Percentiles rank a stretch among this genome's conserved stretches.
Evolutionary conservation across 2,329 filamentous ascomycete genomes (phyloP).

Genomic region (Sporothrix brunneoviolacea): DNA sequence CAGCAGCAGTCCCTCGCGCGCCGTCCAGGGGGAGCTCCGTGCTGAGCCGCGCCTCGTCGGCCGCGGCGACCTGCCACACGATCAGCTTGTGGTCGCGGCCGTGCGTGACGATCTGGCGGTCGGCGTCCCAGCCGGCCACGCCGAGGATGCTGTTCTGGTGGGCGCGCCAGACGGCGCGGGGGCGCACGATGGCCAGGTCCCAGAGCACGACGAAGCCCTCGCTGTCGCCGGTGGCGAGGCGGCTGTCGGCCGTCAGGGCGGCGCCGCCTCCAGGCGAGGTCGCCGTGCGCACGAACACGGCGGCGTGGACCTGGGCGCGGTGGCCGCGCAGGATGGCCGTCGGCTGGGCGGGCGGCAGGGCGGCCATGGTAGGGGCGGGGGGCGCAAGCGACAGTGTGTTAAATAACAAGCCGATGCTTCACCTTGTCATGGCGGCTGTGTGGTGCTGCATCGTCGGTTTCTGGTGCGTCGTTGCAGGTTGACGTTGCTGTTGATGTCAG

Average conservation of each 20-base stretch:
- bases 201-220: constrained; percentile 85
- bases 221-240: constrained; percentile 79
- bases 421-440: too few species aligned
- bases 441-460: too few species aligned
- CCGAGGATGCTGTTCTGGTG: constrained; percentile 74
- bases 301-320: constrained; percentile 55
- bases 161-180: constrained; percentile 78
- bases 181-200: constrained; percentile 74
- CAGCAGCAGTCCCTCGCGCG: neutral
- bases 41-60: constrained; percentile 59
- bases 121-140: constrained; percentile 58
- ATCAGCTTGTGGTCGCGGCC: constrained; percentile 75
- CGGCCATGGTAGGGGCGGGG: constrained; percentile 12
- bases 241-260: constrained; percentile 54
- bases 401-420: too few species aligned
- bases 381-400: too few species aligned
- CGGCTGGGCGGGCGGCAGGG: constrained; percentile 33
- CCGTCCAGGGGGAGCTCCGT: constrained; percentile 65
- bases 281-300: constrained; percentile 12
- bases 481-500: too few species aligned
- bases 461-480: too few species aligned
- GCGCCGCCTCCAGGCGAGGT: too few species aligned
- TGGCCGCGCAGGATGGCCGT: constrained; percentile 76
- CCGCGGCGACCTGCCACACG: constrained; percentile 67
- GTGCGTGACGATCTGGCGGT: constrained; percentile 76